Percentiles rank a stretch among this genome's conserved stretches.
phyloP scores from a whole-genome alignment of 208 protist genomes.

The Vickermania ingenoplastis region DNA sequence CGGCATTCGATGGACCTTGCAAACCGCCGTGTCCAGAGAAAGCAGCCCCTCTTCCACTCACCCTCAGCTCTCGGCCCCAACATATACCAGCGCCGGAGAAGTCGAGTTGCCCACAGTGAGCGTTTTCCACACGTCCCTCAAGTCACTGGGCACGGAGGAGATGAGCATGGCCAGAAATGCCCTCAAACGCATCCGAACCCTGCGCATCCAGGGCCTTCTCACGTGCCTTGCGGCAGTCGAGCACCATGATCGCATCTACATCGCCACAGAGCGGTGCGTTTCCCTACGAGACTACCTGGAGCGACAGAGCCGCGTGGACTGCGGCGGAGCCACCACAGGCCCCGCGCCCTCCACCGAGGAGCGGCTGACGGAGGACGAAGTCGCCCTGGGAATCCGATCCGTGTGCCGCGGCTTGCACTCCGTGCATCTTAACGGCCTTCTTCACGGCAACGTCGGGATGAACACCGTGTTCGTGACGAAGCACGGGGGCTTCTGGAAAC shows the following conservation, averaged over 20 bases:
- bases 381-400: slow-evolving; percentile 54
- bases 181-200: slow-evolving; percentile 60
- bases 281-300: slow-evolving; percentile 39
- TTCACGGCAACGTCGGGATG: slow-evolving; percentile 69
- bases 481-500: slow-evolving; percentile 59
- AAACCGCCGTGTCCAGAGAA: background rate
- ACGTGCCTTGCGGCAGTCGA: slow-evolving; percentile 59
- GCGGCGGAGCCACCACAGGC: slow-evolving; percentile 12
- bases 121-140: slow-evolving; percentile 42
- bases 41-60: slow-evolving; percentile 2
- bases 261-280: slow-evolving; percentile 70
- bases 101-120: slow-evolving; percentile 37
- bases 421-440: slow-evolving; percentile 64
- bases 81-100: slow-evolving; percentile 17
- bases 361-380: slow-evolving; percentile 15
- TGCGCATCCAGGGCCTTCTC: slow-evolving; percentile 67
- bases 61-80: slow-evolving; percentile 37
- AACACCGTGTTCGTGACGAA: slow-evolving; percentile 58
- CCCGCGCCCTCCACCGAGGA: slow-evolving; percentile 12
- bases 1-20: background rate
- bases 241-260: slow-evolving; percentile 64
- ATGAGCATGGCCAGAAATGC: slow-evolving; percentile 45
- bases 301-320: too few species aligned
- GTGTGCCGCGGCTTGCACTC: slow-evolving; percentile 36
- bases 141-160: slow-evolving; percentile 1